Conservation (phyloP, 225 moss, liverwort and hornwort genomes). For the Climacium dendroides region DNA sequence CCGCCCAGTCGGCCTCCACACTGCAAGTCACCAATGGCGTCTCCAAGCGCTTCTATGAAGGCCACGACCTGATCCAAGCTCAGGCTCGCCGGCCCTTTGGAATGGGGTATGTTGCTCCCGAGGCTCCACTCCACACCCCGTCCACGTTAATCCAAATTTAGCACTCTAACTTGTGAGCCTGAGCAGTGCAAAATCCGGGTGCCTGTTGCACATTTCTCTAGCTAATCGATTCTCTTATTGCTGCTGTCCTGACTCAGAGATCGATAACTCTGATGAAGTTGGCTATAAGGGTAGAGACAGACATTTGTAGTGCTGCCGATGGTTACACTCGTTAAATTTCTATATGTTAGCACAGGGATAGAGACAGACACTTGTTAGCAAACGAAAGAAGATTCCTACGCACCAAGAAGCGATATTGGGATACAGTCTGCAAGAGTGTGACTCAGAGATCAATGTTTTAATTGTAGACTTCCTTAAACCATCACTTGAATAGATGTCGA, state of each 20-base stretch:
- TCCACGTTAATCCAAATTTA: neutral
- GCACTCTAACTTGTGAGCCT: neutral
- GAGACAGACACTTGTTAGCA: neutral
- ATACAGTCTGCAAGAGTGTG: neutral
- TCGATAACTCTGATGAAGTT: neutral
- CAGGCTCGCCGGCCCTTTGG: neutral
- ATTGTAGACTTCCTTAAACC: neutral
- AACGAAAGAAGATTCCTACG: neutral
- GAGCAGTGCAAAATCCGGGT: neutral
- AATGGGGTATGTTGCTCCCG: conserved; percentile 2
- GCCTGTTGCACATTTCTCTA: neutral
- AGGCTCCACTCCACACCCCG: neutral
- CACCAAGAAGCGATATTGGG: neutral
- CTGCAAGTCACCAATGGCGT: conserved; percentile 27
- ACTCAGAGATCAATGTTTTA: neutral
- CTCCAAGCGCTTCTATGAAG: conserved; percentile 15
- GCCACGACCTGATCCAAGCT: conserved; percentile 29
- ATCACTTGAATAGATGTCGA: neutral
- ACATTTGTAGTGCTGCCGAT: neutral
- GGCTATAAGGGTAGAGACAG: neutral
- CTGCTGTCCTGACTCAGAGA: neutral
- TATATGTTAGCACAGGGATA: neutral
- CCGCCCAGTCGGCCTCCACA: conserved; percentile 17
- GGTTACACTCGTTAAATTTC: neutral
- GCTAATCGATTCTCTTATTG: neutral